Conservation (phyloP, 1,139 yeast species). For the Suhomyces anneliseae region DNA sequence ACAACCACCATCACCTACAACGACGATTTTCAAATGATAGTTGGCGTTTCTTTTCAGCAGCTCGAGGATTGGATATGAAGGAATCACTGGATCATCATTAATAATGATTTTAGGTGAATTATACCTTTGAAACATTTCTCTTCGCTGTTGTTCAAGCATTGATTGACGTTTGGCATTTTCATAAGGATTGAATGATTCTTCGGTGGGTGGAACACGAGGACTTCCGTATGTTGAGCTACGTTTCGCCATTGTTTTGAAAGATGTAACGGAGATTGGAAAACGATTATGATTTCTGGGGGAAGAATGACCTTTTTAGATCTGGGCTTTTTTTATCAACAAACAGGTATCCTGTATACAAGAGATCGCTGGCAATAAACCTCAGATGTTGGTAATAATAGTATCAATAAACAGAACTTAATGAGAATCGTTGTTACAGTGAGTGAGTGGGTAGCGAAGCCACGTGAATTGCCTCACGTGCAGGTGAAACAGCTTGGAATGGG, state of each 20-base stretch:
- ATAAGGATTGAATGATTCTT: constrained; percentile 28
- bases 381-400: too few relatives aligned
- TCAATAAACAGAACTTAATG: too few relatives aligned
- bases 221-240: constrained; percentile 8
- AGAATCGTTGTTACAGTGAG: too few relatives aligned
- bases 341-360: constrained; percentile 3
- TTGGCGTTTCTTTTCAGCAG: constrained; percentile 33
- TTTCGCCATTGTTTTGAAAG: constrained; percentile 5
- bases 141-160: constrained; percentile 22
- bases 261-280: neutral
- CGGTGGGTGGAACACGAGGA: constrained; percentile 5
- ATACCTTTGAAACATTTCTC: constrained; percentile 19
- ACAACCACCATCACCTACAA: constrained; percentile 94
- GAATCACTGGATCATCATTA: constrained; percentile 41
- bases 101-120: constrained; percentile 33
- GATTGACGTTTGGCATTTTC: constrained; percentile 27
- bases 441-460: too few relatives aligned
- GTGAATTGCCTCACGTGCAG: too few relatives aligned
- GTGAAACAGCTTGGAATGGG: too few relatives aligned
- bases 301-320: neutral
- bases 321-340: constrained; percentile 10
- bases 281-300: neutral
- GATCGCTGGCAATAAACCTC: neutral
- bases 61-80: constrained; percentile 35
- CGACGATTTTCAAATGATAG: constrained; percentile 65